Evolutionary conservation across 192 early-diverging fungal genomes (phyloP).

Genomic region (Lobulomyces angularis): DNA sequence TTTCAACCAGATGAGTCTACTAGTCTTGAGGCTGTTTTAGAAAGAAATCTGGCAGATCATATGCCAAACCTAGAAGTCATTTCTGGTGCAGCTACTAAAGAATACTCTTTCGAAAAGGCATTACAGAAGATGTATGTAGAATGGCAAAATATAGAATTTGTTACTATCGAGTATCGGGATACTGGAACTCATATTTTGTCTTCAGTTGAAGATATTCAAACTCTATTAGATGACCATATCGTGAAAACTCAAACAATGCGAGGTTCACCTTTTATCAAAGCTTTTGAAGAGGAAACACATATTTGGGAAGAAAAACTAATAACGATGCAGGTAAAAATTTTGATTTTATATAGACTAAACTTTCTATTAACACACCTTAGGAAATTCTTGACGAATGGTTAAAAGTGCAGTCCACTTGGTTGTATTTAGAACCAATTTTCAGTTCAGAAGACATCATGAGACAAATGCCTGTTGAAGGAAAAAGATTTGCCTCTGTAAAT

Average conservation of each 20-base stretch:
- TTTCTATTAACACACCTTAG: no score
- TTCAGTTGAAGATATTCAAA: slow-evolving; percentile 42
- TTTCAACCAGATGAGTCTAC: slow-evolving; percentile 52
- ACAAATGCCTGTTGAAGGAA: slow-evolving; percentile 50
- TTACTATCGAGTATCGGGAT: slow-evolving; percentile 40
- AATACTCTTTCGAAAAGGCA: slow-evolving; percentile 53
- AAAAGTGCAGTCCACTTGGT: slow-evolving; percentile 49
- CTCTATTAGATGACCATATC: slow-evolving; percentile 51
- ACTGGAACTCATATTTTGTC: slow-evolving; percentile 47
- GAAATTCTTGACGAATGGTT: slow-evolving; percentile 52
- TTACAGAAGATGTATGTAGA: slow-evolving; percentile 51
- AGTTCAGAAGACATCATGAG: slow-evolving; percentile 53
- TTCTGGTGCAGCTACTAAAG: slow-evolving; percentile 39
- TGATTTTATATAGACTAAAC: no score
- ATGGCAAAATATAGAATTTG: slow-evolving; percentile 44
- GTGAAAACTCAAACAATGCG: slow-evolving; percentile 53
- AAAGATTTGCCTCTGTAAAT: slow-evolving; percentile 41
- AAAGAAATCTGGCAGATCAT: slow-evolving; percentile 36
- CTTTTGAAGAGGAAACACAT: slow-evolving; percentile 42
- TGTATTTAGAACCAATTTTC: slow-evolving; percentile 51
- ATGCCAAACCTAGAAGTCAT: slow-evolving; percentile 42
- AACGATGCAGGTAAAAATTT: slow-evolving; percentile 29
- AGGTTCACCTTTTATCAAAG: slow-evolving; percentile 49
- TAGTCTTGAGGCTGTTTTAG: slow-evolving; percentile 30
- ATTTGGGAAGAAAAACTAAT: slow-evolving; percentile 37